Conservation (phyloP, 331 rosid genomes). For the Rosa hybrid region DNA sequence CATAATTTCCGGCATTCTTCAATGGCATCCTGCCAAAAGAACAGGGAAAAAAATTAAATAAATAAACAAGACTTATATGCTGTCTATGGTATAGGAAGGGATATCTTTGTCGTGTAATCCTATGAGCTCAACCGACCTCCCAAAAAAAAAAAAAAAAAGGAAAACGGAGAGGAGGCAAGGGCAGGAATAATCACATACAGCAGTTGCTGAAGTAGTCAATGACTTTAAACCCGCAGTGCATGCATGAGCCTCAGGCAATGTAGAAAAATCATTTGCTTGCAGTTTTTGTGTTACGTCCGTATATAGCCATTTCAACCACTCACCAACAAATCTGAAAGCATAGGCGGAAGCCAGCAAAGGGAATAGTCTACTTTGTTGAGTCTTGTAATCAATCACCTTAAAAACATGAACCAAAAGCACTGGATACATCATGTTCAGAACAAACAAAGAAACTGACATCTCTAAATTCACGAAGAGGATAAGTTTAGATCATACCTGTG, state of each 20-base stretch:
- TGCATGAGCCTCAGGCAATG: constrained; percentile 98
- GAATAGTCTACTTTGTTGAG: constrained; percentile 95
- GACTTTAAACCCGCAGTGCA: constrained; percentile 99
- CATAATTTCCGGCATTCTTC: constrained; percentile 96
- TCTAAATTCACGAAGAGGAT: not conserved
- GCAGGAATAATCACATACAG: constrained; percentile 59
- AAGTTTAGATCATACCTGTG: constrained; percentile 56
- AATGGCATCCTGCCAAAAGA: constrained; percentile 66
- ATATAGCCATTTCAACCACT: constrained; percentile 92
- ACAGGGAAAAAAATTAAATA: not conserved
- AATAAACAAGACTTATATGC: not conserved
- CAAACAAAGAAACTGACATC: not conserved
- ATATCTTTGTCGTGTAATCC: not conserved
- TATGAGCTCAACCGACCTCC: not conserved
- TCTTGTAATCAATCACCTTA: constrained; percentile 96
- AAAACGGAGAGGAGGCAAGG: not conserved
- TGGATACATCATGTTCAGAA: not conserved
- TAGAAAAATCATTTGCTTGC: constrained; percentile 77
- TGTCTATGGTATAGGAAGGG: not conserved
- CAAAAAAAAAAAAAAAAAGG: not conserved
- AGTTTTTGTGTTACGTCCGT: constrained; percentile 81
- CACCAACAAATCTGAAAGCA: constrained; percentile 95
- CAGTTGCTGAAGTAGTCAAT: constrained; percentile 85
- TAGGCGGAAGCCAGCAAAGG: constrained; percentile 98
- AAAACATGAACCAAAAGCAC: constrained; percentile 24